Evolutionary conservation across 108 stramenopile species (phyloP), one percentile per base, ranked within the genome.

Genomic region (Nitzschia sp.): DNA sequence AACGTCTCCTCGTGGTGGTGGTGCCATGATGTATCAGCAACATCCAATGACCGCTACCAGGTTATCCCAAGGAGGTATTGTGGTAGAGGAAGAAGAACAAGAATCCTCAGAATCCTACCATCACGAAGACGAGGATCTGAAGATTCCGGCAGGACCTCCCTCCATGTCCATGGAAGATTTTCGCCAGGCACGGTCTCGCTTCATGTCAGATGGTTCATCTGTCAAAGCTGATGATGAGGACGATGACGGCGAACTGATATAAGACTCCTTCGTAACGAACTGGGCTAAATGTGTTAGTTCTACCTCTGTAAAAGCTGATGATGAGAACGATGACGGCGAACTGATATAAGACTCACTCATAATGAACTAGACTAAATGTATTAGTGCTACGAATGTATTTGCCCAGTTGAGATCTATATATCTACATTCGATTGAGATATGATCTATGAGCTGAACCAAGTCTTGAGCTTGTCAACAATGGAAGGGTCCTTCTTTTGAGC

Each of bases 381-480:
- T n/a, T n/a, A n/a, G n/a, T n/a, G n/a, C n/a, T 34, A 28, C 71
- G 4, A 46, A 18, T 15, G 48, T 51, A 32, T n/a, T n/a, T n/a
- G n/a, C n/a, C n/a, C n/a, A n/a, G n/a, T n/a, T n/a, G n/a, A n/a
- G n/a, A n/a, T n/a, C n/a, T n/a, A n/a, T n/a, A n/a, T n/a, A n/a
- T n/a, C n/a, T n/a, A n/a, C n/a, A n/a, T n/a, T n/a, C n/a, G n/a
- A n/a, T n/a, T n/a, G n/a, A n/a, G n/a, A n/a, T n/a, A n/a, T n/a
- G n/a, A n/a, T n/a, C n/a, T n/a, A n/a, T n/a, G n/a, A 66, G 29
- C 18, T 30, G 72, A 74, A 74, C 73, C 65, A 66, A 27, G 33
- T 59, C 57, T 59, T 60, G 32, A 66, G 27, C 19, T 47, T 27
- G 24, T 66, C 73, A 13, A 29, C 42, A 23, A 46, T 28, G 51